Base-by-base conservation (phyloP, 306 rosid species). In the Pyrus communis region DNA sequence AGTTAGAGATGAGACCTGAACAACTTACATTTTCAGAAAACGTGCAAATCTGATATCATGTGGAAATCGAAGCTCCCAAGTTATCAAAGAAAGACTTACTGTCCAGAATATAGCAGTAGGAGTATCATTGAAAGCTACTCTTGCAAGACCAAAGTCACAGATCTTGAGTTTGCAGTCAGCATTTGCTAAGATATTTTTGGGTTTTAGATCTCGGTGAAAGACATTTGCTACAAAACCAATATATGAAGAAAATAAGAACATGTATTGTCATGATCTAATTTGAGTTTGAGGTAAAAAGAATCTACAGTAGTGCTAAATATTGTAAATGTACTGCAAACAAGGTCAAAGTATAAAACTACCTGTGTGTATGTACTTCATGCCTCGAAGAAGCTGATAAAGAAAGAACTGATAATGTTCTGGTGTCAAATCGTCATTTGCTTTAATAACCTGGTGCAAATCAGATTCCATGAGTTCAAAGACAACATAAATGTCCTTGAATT, bases 51-150 rank as follows among this genome's bases (percentile, higher is more conserved):
- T n/a, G 68, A 54, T 52, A 22, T 49, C 57, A 1, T 4, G 45
- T 9, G 49, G 18, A 28, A 43, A 21, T 38, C 52, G 15, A 73
- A 64, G 14, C 17, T 43, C 52, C 31, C 15, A n/a, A 42, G 30
- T 21, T 40, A 19, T 43, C 72, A 28, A 40, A 6, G 64, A 23
- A 70, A 83, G 77, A 80, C 91, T 77, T 89, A 96, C 99, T 22
- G 99, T 96, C 99, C 99, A 96, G 87, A 96, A 96, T 80, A 96
- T 96, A 71, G 99, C 98, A 31, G 98, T 96, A 55, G 99, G 99
- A 51, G 99, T 89, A 86, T 96, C 99, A 82, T 91, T 89, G 81
- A 96, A 96, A 82, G 99, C 97, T 82, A 96, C 99, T 84, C 99
- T 86, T 27, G 99, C 99, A 70, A 96, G 98, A 77, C 99, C 99